These are phyloP conservation scores for Phellinidium pouzarii DNA, from an alignment of 1,284 basidiomycete species.

Conservation along the genomic window DNA sequence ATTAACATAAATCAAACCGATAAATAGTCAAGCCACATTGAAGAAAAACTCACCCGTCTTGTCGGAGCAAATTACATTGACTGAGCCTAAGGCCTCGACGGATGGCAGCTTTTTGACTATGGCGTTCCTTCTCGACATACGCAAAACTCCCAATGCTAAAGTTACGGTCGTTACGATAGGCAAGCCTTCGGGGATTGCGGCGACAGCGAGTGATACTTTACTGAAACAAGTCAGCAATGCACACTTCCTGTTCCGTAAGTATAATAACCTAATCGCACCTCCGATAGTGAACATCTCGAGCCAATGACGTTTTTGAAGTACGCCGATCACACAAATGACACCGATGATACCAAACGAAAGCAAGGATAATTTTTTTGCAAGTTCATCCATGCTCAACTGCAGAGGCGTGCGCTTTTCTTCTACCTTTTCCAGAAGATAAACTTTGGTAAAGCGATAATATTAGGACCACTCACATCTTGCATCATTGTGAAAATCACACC, in stretches of 20 bases:
- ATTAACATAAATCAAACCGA: neutral
- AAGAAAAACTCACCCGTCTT: constrained; percentile 69
- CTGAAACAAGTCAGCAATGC: constrained; percentile 22
- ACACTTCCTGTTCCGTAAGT: neutral
- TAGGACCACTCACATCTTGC: constrained; percentile 68
- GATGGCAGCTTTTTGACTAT: constrained; percentile 97
- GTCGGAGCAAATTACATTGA: constrained; percentile 95
- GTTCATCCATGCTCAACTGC: constrained; percentile 93
- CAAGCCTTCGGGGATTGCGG: constrained; percentile 94
- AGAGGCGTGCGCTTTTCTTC: constrained; percentile 92
- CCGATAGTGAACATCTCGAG: constrained; percentile 99
- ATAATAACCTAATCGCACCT: constrained; percentile 47
- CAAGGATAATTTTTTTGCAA: constrained; percentile 87
- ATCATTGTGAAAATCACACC: constrained; percentile 98
- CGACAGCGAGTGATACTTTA: constrained; percentile 90
- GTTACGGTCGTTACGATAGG: constrained; percentile 98
- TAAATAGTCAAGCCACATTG: constrained; percentile 12
- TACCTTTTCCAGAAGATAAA: constrained; percentile 41
- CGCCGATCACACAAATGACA: constrained; percentile 86
- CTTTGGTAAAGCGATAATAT: neutral
- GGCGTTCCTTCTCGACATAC: constrained; percentile 92
- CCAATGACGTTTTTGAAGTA: constrained; percentile 85
- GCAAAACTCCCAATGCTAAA: constrained; percentile 86
- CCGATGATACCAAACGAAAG: constrained; percentile 92
- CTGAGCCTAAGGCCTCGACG: constrained; percentile 89